Evolutionary conservation across 768 basidiomycete genomes (phyloP), one percentile per base, ranked within the genome.

Genomic region (Xerocomus brunneocitrinus): DNA sequence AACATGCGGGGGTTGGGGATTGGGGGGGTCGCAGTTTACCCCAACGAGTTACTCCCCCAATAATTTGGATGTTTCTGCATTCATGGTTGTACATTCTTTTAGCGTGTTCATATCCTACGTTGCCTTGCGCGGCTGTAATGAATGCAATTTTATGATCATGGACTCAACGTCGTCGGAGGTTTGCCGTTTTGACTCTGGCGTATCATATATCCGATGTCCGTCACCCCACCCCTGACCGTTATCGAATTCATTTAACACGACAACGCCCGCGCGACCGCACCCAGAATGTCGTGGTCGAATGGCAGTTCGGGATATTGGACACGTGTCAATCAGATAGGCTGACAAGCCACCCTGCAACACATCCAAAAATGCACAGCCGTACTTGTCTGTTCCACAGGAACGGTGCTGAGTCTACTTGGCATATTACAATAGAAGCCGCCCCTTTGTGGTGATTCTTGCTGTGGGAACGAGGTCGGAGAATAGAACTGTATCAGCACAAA

Each of bases 1-100:
- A 50, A 44, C 42, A 38, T 56, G 52, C 36, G 19, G 19, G 19
- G 19, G 19, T 5, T 34, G 9, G 30, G 32, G 41, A 16, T 4
- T 36, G 5, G 38, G 16, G 27, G 25, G 22, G 35, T 27, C n/a
- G 3, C 16, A 28, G n/a, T 5, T 40, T 31, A 39, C 54, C 59
- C 58, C 59, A 58, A 53, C 31, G 19, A 44, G 24, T 44, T 30
- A 5, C 22, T 38, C 30, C 58, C 52, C 58, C 45, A 42, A 35
- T 16, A 5, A 3, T 34, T 31, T 35, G 19, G 38, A 22, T 39
- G 38, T 39, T 39, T 2, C 28, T 5, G 40, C 14, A 16, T 41
- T 41, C 22, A 41, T 41, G 25, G 41, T 3, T 42, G 41, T 25
- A 14, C 24, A 27, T 27, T 13, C 14, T 13, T 25, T 41, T 13